phyloP scores from a whole-genome alignment of 345 rosid genomes.

The Camelina neglecta region DNA sequence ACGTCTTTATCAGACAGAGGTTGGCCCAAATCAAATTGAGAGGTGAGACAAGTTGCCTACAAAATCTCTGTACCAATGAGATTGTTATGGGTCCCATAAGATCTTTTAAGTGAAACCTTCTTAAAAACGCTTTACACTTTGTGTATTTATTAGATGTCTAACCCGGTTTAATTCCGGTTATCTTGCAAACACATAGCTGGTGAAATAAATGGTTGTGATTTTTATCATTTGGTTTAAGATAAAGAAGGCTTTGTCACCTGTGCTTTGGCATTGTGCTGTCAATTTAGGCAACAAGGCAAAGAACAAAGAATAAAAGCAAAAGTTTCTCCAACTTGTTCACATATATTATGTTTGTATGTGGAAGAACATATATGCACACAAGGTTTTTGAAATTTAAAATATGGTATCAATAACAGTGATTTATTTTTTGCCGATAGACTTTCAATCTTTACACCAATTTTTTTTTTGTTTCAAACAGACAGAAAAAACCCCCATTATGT shows the following conservation, averaged over 20 bases:
- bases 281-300: slow-evolving; percentile 31
- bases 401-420: neutral
- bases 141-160: neutral
- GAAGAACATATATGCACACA: neutral
- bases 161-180: slow-evolving; percentile 11
- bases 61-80: slow-evolving; percentile 45
- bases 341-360: neutral
- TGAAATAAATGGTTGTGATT: neutral
- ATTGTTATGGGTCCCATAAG: slow-evolving; percentile 40
- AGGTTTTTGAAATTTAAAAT: neutral
- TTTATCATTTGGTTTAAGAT: neutral
- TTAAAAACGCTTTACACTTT: slow-evolving; percentile 27
- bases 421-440: neutral
- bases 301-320: slow-evolving; percentile 22
- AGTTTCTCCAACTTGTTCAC: slow-evolving; percentile 13
- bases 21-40: slow-evolving; percentile 48
- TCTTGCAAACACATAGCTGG: slow-evolving; percentile 21
- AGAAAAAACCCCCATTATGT: neutral
- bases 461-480: too few species aligned
- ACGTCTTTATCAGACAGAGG: slow-evolving; percentile 48
- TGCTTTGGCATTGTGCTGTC: slow-evolving; percentile 23
- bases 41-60: slow-evolving; percentile 43
- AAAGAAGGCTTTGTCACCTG: neutral
- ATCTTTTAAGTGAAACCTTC: slow-evolving; percentile 31
- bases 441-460: neutral